Base-by-base conservation (phyloP, 139 green algal species). In the Coelastrella sp. region DNA sequence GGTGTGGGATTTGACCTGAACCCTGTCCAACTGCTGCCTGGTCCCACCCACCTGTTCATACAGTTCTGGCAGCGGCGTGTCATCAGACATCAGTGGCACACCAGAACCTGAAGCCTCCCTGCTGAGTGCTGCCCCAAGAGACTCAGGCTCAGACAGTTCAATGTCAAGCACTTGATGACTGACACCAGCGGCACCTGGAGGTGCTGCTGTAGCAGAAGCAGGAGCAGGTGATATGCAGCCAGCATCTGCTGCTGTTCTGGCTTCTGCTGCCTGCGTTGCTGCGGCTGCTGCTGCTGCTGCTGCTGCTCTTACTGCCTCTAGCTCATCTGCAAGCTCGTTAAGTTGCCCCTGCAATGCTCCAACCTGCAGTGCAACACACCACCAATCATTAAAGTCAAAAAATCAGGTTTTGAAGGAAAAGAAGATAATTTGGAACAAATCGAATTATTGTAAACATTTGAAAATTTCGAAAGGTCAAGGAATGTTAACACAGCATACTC, bases 21-120 rank as follows among this genome's bases (percentile, higher is more conserved):
- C 35, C 35, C 35, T 49, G 35, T 5, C 35, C 35, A 49, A 3
- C 35, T 49, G 35, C 35, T 49, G 35, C 35, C 1, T 49, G 63
- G 14, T 12, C 11, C 14, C 4, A 4, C 68, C 27, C 17, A 88
- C 84, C 68, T 88, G 84, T 24, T 19, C 35, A 68, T 89, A 72
- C 57, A 89, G 84, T 22, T 82, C 70, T 25, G 56, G 14, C 56
- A 89, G 72, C 0, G 84, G 70, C 4, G 84, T 80, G 56, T 89
- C 84, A 72, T 82, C 66, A 5, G 35, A 73, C 84, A 88, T 88
- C 10, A 88, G 66, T 10, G 68, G 84, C 66, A 81, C 66, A 27
- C 24, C 78, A 4, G 74, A n/a, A 59, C 20, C 74, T 60, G 79
- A 72, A 20, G 57, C 22, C 79, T 85, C 20, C 20, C 78, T 49